Evolutionary conservation across 2,329 filamentous ascomycete species (phyloP).

Genomic region (Pestalotiopsis sp.): DNA sequence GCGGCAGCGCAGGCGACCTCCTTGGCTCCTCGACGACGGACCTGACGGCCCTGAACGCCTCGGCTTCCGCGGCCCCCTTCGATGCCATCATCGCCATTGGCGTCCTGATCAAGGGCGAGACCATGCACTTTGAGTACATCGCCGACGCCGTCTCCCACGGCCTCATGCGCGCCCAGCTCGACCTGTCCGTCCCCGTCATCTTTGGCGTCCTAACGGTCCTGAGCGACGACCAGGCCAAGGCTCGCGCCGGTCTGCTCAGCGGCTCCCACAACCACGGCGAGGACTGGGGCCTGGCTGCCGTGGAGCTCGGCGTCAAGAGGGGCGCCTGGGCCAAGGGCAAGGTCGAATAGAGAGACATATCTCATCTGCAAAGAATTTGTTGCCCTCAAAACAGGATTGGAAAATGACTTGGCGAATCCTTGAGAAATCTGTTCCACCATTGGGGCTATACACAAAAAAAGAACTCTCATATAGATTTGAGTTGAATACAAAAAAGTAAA

Average conservation of each 20-base stretch:
- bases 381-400: not conserved
- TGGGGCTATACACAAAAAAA: too few relatives aligned
- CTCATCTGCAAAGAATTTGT: not conserved
- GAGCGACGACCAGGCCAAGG: constrained; percentile 83
- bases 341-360: constrained; percentile 41
- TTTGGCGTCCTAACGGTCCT: constrained; percentile 92
- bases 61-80: constrained; percentile 65
- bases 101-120: constrained; percentile 96
- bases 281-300: constrained; percentile 93
- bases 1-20: constrained; percentile 74
- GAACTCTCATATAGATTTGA: too few relatives aligned
- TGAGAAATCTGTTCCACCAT: too few relatives aligned
- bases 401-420: not conserved
- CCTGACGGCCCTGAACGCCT: constrained; percentile 52
- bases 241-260: constrained; percentile 74
- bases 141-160: constrained; percentile 87
- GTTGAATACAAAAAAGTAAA: too few relatives aligned
- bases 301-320: constrained; percentile 90
- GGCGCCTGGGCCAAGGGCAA: constrained; percentile 78
- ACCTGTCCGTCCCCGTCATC: constrained; percentile 85
- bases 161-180: constrained; percentile 91
- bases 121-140: constrained; percentile 99
- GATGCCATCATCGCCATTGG: constrained; percentile 95
- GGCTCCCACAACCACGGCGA: constrained; percentile 89
- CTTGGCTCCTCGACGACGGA: constrained; percentile 72